phyloP scores from a whole-genome alignment of 768 basidiomycete genomes.

The Gymnopilus dilepis region DNA sequence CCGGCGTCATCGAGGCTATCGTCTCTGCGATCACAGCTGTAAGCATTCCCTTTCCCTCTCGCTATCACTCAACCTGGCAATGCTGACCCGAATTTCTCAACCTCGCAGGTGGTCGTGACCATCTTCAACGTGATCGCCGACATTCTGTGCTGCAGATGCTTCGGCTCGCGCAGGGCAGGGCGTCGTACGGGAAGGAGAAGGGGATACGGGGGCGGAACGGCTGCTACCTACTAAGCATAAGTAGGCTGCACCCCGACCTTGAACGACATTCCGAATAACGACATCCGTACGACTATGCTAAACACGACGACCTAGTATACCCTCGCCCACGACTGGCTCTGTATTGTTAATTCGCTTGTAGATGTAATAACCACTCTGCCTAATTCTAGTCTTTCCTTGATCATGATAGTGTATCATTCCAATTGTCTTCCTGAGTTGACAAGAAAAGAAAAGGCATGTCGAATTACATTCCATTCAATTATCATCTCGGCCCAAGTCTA shows the following conservation, averaged over 20 bases:
- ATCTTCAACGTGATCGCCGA: conserved; percentile 67
- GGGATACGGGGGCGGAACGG: conserved; percentile 10
- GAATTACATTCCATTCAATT: neutral
- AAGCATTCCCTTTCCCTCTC: conserved; percentile 30
- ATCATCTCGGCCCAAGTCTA: neutral
- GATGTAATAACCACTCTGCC: neutral
- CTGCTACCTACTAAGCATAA: conserved; percentile 4
- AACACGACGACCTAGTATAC: neutral
- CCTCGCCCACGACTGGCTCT: neutral
- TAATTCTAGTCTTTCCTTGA: neutral
- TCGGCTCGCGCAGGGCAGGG: conserved; percentile 39
- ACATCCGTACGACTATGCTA: neutral
- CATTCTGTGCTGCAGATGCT: conserved; percentile 58
- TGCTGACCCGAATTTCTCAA: neutral
- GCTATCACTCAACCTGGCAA: neutral
- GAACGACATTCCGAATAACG: neutral
- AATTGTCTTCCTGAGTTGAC: too few relatives aligned
- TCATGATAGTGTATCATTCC: too few relatives aligned
- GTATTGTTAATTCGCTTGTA: neutral
- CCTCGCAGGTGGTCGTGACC: conserved; percentile 59
- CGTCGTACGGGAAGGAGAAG: conserved; percentile 27
- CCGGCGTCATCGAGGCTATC: conserved; percentile 62
- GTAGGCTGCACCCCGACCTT: neutral
- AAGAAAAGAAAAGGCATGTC: neutral
- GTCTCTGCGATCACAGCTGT: conserved; percentile 65